A percentile compares a stretch with the other conserved stretches of the same genome.
These are phyloP conservation scores for Zoysia pacifica DNA, from an alignment of 176 grass and related monocot species.

Conservation along the genomic window DNA sequence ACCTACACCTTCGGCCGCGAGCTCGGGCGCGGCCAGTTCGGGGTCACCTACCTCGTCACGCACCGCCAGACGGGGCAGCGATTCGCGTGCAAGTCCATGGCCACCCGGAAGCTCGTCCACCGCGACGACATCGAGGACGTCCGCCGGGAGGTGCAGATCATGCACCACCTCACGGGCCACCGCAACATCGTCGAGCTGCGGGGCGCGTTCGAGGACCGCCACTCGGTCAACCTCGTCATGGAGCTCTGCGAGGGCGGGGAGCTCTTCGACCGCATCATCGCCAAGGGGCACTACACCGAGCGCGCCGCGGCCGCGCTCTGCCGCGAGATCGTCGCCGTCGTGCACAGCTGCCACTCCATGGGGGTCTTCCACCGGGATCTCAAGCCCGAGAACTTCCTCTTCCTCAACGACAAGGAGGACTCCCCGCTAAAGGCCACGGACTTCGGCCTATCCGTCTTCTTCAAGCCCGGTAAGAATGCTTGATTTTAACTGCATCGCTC, in stretches of 20 bases:
- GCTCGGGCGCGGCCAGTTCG: slow-evolving; percentile 89
- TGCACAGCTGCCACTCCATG: slow-evolving; percentile 96
- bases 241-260: slow-evolving; percentile 96
- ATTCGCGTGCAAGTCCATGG: slow-evolving; percentile 97
- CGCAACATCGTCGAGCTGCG: slow-evolving; percentile 93
- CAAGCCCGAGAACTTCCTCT: slow-evolving; percentile 95
- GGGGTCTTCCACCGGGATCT: slow-evolving; percentile 96
- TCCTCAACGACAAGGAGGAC: slow-evolving; percentile 73
- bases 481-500: not conserved
- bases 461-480: slow-evolving; percentile 63
- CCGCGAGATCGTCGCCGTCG: slow-evolving; percentile 82
- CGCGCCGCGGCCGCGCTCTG: slow-evolving; percentile 83
- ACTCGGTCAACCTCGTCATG: slow-evolving; percentile 96
- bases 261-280: slow-evolving; percentile 94
- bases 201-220: slow-evolving; percentile 81
- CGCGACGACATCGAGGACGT: slow-evolving; percentile 91
- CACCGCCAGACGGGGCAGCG: slow-evolving; percentile 63
- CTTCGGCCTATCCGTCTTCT: slow-evolving; percentile 96
- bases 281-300: slow-evolving; percentile 88
- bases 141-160: slow-evolving; percentile 92
- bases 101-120: slow-evolving; percentile 86
- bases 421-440: slow-evolving; percentile 94
- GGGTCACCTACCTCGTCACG: slow-evolving; percentile 92
- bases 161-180: slow-evolving; percentile 96
- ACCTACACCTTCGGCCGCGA: slow-evolving; percentile 82